Base-by-base conservation (phyloP, 257 asterid genomes). In the Jaltomata sinuosa region DNA sequence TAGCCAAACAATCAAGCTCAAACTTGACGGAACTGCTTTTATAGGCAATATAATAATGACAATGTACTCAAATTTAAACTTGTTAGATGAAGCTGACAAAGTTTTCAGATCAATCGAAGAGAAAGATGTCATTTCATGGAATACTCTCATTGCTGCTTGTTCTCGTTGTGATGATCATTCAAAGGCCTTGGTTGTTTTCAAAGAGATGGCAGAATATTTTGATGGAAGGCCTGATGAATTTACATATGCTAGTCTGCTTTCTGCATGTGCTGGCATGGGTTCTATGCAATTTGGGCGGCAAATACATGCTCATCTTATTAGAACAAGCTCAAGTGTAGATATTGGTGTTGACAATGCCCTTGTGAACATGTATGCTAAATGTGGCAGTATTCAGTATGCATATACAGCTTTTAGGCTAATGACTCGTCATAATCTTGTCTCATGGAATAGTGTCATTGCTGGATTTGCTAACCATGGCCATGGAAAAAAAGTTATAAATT, bases 311-410 rank as follows among this genome's bases (percentile, higher is more conserved):
- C 89, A 72, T 85, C 50, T 94, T 65, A 69, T 92, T 77, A 87
- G 94, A 86, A 88, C 90, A 45, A 84, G 86, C 74, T 74, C 61
- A 19, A 85, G 79, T 72, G 85, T 82, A 84, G 98, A 94, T 79
- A 83, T 91, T 71, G 92, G 86, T 57, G 91, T 93, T 57, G 87
- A 83, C 11, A 94, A 93, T 86, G 92, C 97, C 8, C 94, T 94
- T 32, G 84, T 94, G 47, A 94, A 91, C 91, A 93, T 92, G 98
- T 94, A 94, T 85, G 94, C 95, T 32, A 94, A 93, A 83, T 90
- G 92, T 57, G 97, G 97, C 19, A 89, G 88, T 69, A 85, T 93
- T 54, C 38, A 50, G 55, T 69, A 87, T 61, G 91, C 87, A 0
- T 62, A 49, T 69, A 42, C 87, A 55, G 74, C 89, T 72, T 94